These are phyloP conservation scores for Cymbidium sinense DNA, from an alignment of 106 monocot species.

Conservation along the genomic window DNA sequence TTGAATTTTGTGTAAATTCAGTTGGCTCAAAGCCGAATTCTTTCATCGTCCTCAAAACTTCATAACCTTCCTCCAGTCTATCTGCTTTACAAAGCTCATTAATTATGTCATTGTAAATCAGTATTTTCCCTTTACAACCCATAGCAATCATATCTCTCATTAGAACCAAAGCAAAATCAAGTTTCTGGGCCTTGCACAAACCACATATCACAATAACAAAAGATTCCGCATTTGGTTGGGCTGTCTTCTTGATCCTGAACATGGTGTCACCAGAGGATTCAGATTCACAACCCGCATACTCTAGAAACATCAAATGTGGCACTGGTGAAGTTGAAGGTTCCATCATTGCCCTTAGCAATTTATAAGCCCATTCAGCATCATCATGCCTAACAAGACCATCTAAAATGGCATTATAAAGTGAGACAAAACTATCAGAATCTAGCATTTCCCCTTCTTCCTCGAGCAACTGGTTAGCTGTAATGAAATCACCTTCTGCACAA, in stretches of 20 bases:
- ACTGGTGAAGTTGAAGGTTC: constrained; percentile 1
- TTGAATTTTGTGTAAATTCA: constrained; percentile 72
- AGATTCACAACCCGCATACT: background rate
- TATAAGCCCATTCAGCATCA: constrained; percentile 39
- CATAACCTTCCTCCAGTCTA: constrained; percentile 56
- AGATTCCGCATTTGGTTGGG: constrained; percentile 56
- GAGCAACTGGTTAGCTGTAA: constrained; percentile 25
- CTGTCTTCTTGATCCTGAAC: constrained; percentile 25
- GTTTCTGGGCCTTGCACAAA: constrained; percentile 47
- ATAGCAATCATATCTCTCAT: constrained; percentile 46
- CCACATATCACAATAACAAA: constrained; percentile 53
- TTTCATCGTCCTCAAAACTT: constrained; percentile 45
- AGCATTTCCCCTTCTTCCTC: constrained; percentile 32
- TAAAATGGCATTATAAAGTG: constrained; percentile 58
- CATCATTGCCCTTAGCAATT: constrained; percentile 47
- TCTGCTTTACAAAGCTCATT: constrained; percentile 38
- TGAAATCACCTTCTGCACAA: constrained; percentile 40
- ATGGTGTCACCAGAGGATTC: background rate
- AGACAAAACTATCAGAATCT: constrained; percentile 18
- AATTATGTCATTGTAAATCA: constrained; percentile 69
- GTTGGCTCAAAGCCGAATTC: constrained; percentile 46
- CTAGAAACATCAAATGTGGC: background rate
- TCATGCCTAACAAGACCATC: constrained; percentile 42
- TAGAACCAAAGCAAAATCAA: constrained; percentile 59
- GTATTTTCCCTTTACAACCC: constrained; percentile 51